Evolutionary conservation across 2,329 filamentous ascomycete genomes (phyloP), one percentile per base, ranked within the genome.

Genomic region (Coniosporium tulheliwenetii): DNA sequence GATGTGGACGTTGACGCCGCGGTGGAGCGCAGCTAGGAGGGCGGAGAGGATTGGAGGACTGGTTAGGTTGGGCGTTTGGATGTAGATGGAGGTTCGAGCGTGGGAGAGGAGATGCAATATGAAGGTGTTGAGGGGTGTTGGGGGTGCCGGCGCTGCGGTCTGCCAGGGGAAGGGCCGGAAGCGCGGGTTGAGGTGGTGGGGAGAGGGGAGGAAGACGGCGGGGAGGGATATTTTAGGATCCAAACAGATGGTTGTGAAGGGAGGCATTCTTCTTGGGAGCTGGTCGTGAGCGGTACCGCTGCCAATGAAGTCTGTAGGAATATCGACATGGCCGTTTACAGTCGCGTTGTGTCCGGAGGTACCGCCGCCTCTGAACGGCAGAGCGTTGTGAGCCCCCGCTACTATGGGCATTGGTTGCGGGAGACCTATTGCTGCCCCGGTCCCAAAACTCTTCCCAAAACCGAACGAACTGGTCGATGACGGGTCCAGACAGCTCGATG

Each of bases 21-120:
- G 70, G 3, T 60, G 48, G 0, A 89, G 60, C 0, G 81, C 79
- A 1, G 61, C 61, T 1, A 81, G 48, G 0, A 93, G 55, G 0
- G 72, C 75, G 0, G 70, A 59, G 0, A 86, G 60, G 0, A 84
- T 75, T 0, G 79, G 69, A 38, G 67, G 65, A 0, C 76, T 76
- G 0, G 85, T 93, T 1, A 91, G 53, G 43, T 91, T 93, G 0
- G 85, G 85, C 0, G 84, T 86, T 47, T 86, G 74, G 3, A 91
- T 70, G 43, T 75, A 77, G 40, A 91, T 77, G 12, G 61, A 64
- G 9, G 54, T 61, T 30, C 66, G 62, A 0, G 83, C 80, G 36
- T 66, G 69, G 1, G 63, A 57, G 34, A 87, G 64, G 0, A 83
- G 60, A 0, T 69, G 70, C 1, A 83, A 61, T 7, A 85, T 54